Percentiles rank a stretch among this genome's conserved stretches.
Evolutionary conservation across 192 early-diverging fungal species (phyloP).

Genomic region (Podochytrium sp.): DNA sequence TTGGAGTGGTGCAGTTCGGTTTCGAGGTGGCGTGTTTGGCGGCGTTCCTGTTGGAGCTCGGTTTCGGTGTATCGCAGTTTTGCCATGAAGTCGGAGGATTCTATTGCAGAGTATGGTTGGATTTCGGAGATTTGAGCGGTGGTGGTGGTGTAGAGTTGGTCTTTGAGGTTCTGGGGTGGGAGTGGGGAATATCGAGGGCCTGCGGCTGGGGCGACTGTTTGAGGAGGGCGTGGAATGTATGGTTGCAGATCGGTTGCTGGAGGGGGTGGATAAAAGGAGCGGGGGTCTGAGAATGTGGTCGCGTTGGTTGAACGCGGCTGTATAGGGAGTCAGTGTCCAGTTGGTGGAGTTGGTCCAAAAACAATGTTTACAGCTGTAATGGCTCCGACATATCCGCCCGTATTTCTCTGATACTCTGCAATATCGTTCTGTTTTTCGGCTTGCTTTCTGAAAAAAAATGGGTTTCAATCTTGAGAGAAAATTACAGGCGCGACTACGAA

Average conservation of each 20-base stretch:
- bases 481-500: slow-evolving; percentile 3
- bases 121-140: neutral
- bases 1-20: slow-evolving; percentile 43
- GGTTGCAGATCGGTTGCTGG: neutral
- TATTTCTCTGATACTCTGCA: slow-evolving; percentile 29
- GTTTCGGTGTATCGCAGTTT: slow-evolving; percentile 37
- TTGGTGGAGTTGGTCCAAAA: neutral
- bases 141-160: neutral
- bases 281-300: neutral
- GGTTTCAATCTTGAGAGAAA: neutral
- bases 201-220: neutral
- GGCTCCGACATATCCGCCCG: neutral
- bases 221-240: neutral
- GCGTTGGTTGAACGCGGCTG: neutral
- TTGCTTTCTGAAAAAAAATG: slow-evolving; percentile 31
- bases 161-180: neutral
- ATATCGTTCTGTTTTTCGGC: slow-evolving; percentile 35
- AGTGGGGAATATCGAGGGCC: neutral
- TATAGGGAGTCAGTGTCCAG: neutral
- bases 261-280: slow-evolving; percentile 18
- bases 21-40: slow-evolving; percentile 40
- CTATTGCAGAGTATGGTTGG: neutral
- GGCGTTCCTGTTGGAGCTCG: slow-evolving; percentile 39
- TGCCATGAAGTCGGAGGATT: slow-evolving; percentile 16
- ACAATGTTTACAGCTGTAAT: neutral